Base-by-base conservation (phyloP, 1,139 yeast genomes). In the Saccharomyces uvarum region DNA sequence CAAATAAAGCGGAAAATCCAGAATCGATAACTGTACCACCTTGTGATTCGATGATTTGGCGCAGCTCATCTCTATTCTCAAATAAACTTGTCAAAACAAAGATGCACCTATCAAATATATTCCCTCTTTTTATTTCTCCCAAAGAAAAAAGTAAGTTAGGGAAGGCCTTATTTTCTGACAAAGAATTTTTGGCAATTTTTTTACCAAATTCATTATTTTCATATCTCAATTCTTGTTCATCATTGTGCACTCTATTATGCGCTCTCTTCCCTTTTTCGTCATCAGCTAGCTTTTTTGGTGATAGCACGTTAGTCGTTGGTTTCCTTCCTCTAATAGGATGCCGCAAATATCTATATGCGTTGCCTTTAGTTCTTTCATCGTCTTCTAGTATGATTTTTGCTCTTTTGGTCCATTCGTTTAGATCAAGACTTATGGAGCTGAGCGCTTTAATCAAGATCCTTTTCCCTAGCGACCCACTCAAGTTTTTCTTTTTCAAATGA, bases 21-120 rank as follows among this genome's bases (percentile, higher is more conserved):
- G 24, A 6, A 9, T 77, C 80, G 11, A 80, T 59, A 4, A 84
- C 69, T 4, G 69, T 65, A 0, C 89, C 91, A 0, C 87, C 88
- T 59, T 82, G 74, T 0, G 62, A 55, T 48, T 67, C 69, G 9
- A 83, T 82, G 14, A 72, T 47, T 1, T 64, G 59, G 2, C 41
- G 26, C 2, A 63, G 48, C 27, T 68, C 69, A 51, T 77, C 75
- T 27, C 75, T 72, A 5, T 70, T 71, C 13, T 74, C 77, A 26
- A 57, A 60, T 26, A 65, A 54, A 13, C 75, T 75, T 3, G 80
- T 75, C 13, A 77, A 59, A 8, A 76, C 72, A 61, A 78, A 78
- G 0, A 77, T 54, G 53, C 81, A 78, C 1, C 67, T 67, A 2
- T 65, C 57, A 58, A 78, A 77, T 2, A 76, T 61, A 6, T 64